Conservation (phyloP, 2,329 filamentous ascomycete genomes). For the Myriosclerotinia curreyana region DNA sequence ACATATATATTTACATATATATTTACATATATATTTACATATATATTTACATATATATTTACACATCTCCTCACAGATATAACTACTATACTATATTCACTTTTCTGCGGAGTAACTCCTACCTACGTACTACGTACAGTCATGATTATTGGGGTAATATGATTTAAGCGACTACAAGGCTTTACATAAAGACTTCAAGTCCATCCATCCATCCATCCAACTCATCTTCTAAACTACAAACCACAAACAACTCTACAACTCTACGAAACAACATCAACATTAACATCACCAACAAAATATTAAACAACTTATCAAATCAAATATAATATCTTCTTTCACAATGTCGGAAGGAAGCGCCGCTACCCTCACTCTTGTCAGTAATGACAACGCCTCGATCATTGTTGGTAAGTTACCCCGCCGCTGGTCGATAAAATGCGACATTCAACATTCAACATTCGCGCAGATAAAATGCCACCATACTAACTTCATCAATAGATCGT, state of each 20-base stretch:
- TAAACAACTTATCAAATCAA: background rate
- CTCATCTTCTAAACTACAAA: slow-evolving; percentile 3
- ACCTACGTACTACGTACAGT: no score
- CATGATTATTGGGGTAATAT: no score
- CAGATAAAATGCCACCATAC: slow-evolving; percentile 21
- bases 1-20: no score
- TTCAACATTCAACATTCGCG: background rate
- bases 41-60: no score
- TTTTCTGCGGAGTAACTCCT: no score
- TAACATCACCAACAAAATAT: no score
- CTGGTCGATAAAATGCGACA: slow-evolving; percentile 17
- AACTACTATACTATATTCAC: no score
- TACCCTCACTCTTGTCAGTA: slow-evolving; percentile 48
- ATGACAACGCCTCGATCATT: slow-evolving; percentile 48
- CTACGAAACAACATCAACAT: background rate
- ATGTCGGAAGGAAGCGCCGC: slow-evolving; percentile 39
- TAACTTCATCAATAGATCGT: slow-evolving; percentile 57
- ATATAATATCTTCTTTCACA: slow-evolving; percentile 24
- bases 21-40: no score
- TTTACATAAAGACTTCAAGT: slow-evolving; percentile 14
- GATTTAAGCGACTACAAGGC: slow-evolving; percentile 16
- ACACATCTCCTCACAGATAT: no score
- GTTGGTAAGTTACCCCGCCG: slow-evolving; percentile 46
- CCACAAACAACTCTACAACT: background rate
- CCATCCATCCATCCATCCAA: background rate